Percentiles rank a stretch among this genome's conserved stretches.
Evolutionary conservation across 1,284 basidiomycete genomes (phyloP).

Genomic region (Serendipita sp.): DNA sequence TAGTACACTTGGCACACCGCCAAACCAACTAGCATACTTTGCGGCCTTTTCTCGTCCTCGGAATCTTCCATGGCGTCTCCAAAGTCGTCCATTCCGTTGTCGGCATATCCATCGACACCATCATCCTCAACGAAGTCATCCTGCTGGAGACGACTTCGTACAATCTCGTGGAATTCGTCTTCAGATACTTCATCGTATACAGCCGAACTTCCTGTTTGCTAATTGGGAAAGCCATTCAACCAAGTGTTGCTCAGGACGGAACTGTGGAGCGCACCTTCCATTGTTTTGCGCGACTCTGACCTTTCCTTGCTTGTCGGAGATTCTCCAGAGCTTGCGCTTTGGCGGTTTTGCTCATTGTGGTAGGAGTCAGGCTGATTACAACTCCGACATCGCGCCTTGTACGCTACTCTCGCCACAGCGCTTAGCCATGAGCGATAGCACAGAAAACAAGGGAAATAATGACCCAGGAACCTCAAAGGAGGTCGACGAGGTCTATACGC

Average conservation of each 20-base stretch:
- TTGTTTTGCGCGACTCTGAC: constrained; percentile 26
- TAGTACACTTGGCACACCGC: neutral
- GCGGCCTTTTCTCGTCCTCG: constrained; percentile 23
- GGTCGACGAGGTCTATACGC: neutral
- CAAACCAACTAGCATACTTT: constrained; percentile 8
- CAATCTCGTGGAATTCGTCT: constrained; percentile 78
- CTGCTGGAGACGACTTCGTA: constrained; percentile 68
- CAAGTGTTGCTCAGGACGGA: constrained; percentile 7
- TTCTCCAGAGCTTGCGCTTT: neutral
- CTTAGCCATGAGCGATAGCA: neutral
- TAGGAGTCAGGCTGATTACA: neutral
- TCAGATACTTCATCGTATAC: constrained; percentile 92
- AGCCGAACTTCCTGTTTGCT: constrained; percentile 45
- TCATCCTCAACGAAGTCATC: constrained; percentile 97
- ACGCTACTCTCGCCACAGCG: neutral
- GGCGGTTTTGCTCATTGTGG: neutral
- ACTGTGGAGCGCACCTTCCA: constrained; percentile 26
- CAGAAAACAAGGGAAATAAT: neutral
- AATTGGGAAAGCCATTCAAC: constrained; percentile 1
- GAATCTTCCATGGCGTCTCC: constrained; percentile 30
- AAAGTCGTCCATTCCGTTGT: constrained; percentile 95
- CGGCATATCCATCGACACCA: constrained; percentile 82
- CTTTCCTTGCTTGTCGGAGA: constrained; percentile 21
- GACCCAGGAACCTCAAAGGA: neutral
- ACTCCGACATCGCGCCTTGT: neutral